Base-by-base conservation (phyloP, 2,329 filamentous ascomycete genomes). In the Purpureocillium lavendulum region DNA sequence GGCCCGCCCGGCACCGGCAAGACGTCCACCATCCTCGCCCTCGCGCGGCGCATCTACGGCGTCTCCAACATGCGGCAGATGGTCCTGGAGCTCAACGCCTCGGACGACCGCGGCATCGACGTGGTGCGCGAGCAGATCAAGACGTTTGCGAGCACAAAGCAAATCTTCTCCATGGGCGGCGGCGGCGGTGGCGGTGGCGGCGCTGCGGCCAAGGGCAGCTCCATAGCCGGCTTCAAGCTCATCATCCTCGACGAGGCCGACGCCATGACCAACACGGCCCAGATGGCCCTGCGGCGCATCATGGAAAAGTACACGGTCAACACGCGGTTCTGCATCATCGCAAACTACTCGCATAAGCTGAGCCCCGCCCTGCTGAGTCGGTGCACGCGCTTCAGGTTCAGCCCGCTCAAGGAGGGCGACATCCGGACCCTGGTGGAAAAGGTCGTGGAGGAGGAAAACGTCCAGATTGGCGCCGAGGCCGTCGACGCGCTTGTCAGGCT, bases 241-340 rank as follows among this genome's bases (percentile, higher is more conserved):
- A 97, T 98, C 57, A 87, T 98, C 40, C 77, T 98, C 4, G 92
- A 98, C 61, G 92, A 98, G 69, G 92, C 92, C n/a, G 92, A 98
- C 60, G 92, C 92, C 39, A 98, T 98, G 92, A 98, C 92, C n/a
- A 84, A 87, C 39, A 94, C 90, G 1, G 92, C 92, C 6, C 92
- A 98, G 64, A 98, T 98, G 90, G 92, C 92, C 0, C 70, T 98
- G 40, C 78, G 92, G 45, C 74, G 92, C 35, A 97, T 98, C 57
- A 98, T 98, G 92, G 92, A 98, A 59, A 95, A 95, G 66, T 98
- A 98, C 67, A 98, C 92, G 1, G 86, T 86, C 44, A 98, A 98
- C 66, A 96, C 92, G 3, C 75, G 92, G 38, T 98, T 98, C 67
- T 97, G 90, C 67, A 87, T 98, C 57, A 97, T 98, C 52, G 92